Evolutionary conservation across 371 early-diverging fungal genomes (phyloP).

Genomic region (Fennellomyces sp.): DNA sequence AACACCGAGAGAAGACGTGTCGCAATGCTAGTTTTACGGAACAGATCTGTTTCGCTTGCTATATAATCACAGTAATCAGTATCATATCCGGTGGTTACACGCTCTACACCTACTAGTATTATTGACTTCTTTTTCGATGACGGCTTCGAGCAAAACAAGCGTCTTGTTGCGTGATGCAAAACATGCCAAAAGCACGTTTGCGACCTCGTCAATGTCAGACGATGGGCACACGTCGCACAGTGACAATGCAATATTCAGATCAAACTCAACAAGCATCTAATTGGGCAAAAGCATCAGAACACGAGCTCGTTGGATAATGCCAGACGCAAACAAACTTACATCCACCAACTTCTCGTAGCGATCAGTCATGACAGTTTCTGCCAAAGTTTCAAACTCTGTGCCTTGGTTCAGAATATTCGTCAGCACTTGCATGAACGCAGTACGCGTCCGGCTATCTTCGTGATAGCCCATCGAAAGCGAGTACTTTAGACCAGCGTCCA

Average conservation of each 20-base stretch:
- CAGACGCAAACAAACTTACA: constrained; percentile 33
- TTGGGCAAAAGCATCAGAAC: background rate
- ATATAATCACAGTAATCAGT: constrained; percentile 15
- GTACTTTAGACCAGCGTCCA: constrained; percentile 89
- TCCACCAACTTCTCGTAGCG: constrained; percentile 80
- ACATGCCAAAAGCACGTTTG: constrained; percentile 74
- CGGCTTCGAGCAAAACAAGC: constrained; percentile 74
- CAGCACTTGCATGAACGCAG: constrained; percentile 91
- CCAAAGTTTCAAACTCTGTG: constrained; percentile 83
- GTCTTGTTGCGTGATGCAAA: constrained; percentile 80
- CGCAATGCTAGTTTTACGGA: constrained; percentile 91
- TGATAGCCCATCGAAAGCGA: constrained; percentile 92
- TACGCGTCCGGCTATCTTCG: constrained; percentile 85
- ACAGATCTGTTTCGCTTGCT: constrained; percentile 82
- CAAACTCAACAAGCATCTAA: constrained; percentile 63
- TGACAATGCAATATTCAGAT: constrained; percentile 77
- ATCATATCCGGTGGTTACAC: background rate
- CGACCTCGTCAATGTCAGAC: constrained; percentile 86
- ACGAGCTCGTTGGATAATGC: background rate
- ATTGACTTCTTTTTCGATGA: constrained; percentile 84
- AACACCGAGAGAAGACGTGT: constrained; percentile 84
- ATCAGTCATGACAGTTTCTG: constrained; percentile 74
- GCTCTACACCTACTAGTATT: constrained; percentile 61
- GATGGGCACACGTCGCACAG: constrained; percentile 88
- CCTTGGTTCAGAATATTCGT: constrained; percentile 90